Evolutionary conservation across 306 rosid genomes (phyloP), one percentile per base, ranked within the genome.

Genomic region (Sindora glabra): DNA sequence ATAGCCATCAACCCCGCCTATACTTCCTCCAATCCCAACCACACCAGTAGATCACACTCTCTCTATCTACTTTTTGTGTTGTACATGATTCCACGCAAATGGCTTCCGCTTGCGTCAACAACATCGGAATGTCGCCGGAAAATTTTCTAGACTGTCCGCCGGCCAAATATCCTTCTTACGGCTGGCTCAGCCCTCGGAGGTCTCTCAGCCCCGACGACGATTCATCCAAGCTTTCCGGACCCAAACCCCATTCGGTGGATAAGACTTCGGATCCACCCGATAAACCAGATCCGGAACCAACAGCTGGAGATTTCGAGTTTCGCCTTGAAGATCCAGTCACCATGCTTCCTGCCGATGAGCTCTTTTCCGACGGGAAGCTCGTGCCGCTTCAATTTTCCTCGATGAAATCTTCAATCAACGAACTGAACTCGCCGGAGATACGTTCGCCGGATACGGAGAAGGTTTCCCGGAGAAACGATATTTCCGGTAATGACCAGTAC

Each of bases 61-160:
- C n/a, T n/a, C n/a, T n/a, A n/a, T 48, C 59, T 18, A n/a, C n/a
- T 33, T 14, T 14, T 5, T 44, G 24, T 3, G n/a, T n/a, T 15
- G 14, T 62, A 27, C 67, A 69, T 76, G 77, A 70, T 68, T n/a
- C 73, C 56, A 21, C 10, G 5, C 26, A 49, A 16, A 92, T 92
- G 98, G 96, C 98, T 39, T 92, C 98, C 2, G 98, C 98, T 2
- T 92, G 96, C 29, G 82, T 92, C 50, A 92, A 92, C 82, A 88
- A 86, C 72, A 82, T 92, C 30, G 82, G 75, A 13, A 56, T 84
- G 64, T 68, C 96, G 50, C 67, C 94, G 39, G 97, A 89, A 10
- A 80, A 66, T 11, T 86, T 86, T 45, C 78, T 78, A 8, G 80
- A 76, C 70, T 59, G 76, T 11, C 19, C 89, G 0, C 70, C 77